Evolutionary conservation across 2,329 filamentous ascomycete genomes (phyloP).

Genomic region (Colletotrichum godetiae): DNA sequence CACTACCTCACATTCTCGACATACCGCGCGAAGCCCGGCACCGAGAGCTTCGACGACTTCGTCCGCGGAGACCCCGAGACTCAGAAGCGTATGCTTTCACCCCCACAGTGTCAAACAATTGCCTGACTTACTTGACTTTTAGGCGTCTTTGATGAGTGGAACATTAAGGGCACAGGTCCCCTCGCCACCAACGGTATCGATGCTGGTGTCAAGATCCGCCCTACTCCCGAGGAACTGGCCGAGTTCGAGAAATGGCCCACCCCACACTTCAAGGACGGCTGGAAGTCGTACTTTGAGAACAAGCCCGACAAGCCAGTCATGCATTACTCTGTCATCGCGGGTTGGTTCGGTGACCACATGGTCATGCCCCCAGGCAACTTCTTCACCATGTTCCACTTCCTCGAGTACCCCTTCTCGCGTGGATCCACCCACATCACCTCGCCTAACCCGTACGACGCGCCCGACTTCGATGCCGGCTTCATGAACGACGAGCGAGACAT

Average conservation of each 20-base stretch:
- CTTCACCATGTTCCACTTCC: constrained; percentile 87
- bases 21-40: constrained; percentile 78
- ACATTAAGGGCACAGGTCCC: constrained; percentile 81
- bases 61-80: constrained; percentile 77
- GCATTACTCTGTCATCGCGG: constrained; percentile 83
- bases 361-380: constrained; percentile 79
- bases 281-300: constrained; percentile 86
- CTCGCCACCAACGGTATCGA: constrained; percentile 84
- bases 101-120: neutral
- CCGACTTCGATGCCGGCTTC: constrained; percentile 84
- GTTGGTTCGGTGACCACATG: constrained; percentile 72
- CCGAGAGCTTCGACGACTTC: constrained; percentile 85
- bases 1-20: constrained; percentile 79
- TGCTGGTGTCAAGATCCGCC: constrained; percentile 81
- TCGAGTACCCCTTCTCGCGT: constrained; percentile 82
- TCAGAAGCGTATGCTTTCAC: constrained; percentile 67
- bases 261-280: constrained; percentile 78
- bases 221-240: constrained; percentile 74
- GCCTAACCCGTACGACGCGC: constrained; percentile 78
- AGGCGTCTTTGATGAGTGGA: constrained; percentile 81
- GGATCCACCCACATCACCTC: constrained; percentile 77
- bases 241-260: constrained; percentile 80
- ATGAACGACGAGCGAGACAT: constrained; percentile 90
- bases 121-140: constrained; percentile 11
- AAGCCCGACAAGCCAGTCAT: constrained; percentile 89